Evolutionary conservation across 257 asterid species (phyloP).

Genomic region (Forsythia suspensa): DNA sequence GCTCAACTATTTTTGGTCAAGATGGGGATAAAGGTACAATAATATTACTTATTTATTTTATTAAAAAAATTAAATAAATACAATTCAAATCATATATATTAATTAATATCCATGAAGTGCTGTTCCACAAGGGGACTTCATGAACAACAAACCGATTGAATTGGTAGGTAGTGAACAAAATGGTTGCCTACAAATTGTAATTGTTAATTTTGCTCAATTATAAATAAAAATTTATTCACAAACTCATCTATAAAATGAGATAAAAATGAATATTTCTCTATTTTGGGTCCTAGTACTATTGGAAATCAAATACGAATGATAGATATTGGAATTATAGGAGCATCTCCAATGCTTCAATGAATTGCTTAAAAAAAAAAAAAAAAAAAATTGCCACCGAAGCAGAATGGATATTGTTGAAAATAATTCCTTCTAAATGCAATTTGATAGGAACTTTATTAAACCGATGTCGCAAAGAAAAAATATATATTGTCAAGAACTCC

Average conservation of each 20-base stretch:
- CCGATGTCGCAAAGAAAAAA: too few species aligned
- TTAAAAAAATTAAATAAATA: background rate
- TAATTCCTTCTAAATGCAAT: too few species aligned
- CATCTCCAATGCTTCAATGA: too few species aligned
- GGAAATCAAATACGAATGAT: too few species aligned
- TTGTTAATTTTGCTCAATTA: background rate
- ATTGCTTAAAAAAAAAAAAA: too few species aligned
- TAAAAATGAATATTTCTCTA: too few species aligned
- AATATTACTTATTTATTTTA: background rate
- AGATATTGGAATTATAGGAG: too few species aligned
- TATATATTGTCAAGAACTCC: too few species aligned
- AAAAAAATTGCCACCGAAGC: too few species aligned
- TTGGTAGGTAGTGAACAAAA: background rate
- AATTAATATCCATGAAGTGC: background rate
- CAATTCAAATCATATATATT: background rate
- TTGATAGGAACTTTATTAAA: too few species aligned
- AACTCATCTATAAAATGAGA: background rate
- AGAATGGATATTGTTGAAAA: too few species aligned
- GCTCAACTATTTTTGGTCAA: background rate
- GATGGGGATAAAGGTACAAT: background rate
- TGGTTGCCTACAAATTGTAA: background rate
- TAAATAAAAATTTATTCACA: background rate
- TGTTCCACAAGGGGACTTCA: background rate
- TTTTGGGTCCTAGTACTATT: too few species aligned
- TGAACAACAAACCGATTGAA: slow-evolving; percentile 14